Evolutionary conservation across 768 basidiomycete genomes (phyloP), one percentile per base, ranked within the genome.

Genomic region (Phylloporus sp.): DNA sequence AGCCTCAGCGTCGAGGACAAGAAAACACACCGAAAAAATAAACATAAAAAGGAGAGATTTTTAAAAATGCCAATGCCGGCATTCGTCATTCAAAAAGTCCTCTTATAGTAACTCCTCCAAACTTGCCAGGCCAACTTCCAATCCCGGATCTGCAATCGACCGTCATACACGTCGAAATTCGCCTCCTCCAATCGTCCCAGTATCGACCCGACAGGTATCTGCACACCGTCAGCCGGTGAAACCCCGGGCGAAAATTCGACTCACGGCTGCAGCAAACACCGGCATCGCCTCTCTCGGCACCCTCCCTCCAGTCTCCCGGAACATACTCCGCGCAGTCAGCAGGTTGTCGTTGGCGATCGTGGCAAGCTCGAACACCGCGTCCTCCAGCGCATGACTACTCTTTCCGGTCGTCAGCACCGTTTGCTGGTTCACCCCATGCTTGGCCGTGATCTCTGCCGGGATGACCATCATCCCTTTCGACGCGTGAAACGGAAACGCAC

Each of bases 291-390:
- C 69, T 20, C 44, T 56, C 9, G 84, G 84, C 38, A 85, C 76
- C 58, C 64, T 74, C 13, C 70, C 75, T 29, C 72, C 75, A 34
- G 71, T 71, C 34, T 76, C 71, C 50, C 77, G 74, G 56, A 85
- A 76, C 78, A 84, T 81, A 42, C 78, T 74, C 15, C 86, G 78
- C 15, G 88, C 87, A 3, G 86, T 86, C 47, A 78, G 66, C 53
- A 93, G 62, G 62, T 92, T 81, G 65, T 90, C 87, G 65, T 90
- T 85, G 23, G 86, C 90, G 20, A 83, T 62, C 9, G 81, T 82
- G 27, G 90, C 90, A 65, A 91, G 82, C 58, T 90, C 87, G 59
- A 79, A 93, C 23, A 88, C 84, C 0, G 90, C 89, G 49, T 89
- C 83, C 39, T 80, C 80, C 14, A 92, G 70, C 2, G 80, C 85